A percentile compares a stretch with the other conserved stretches of the same genome.
phyloP scores from a whole-genome alignment of 2,329 filamentous ascomycete genomes.

The Hypocrella siamensis region DNA sequence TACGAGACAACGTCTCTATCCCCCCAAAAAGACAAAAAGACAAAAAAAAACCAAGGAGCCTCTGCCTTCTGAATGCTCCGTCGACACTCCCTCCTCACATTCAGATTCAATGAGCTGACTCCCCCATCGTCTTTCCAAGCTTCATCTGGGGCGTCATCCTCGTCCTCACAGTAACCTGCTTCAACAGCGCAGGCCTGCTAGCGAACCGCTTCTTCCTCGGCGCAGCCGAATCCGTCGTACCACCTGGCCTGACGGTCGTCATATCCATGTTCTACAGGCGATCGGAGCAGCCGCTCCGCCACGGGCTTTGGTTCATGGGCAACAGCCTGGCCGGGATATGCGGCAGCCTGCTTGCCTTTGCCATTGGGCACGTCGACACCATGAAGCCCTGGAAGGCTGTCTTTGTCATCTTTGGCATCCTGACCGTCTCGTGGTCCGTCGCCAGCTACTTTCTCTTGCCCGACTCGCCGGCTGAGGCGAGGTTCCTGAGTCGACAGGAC shows the following conservation, averaged over 20 bases:
- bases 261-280: constrained; percentile 19
- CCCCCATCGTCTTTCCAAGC: too few relatives aligned
- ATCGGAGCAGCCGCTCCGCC: constrained; percentile 12
- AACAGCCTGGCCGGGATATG: constrained; percentile 14
- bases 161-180: constrained; percentile 24
- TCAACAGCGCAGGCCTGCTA: constrained; percentile 13
- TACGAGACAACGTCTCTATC: constrained; percentile 3
- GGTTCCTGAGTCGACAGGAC: constrained; percentile 13
- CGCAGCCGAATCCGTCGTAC: constrained; percentile 14
- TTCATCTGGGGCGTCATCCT: constrained; percentile 22
- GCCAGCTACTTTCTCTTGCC: constrained; percentile 8
- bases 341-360: constrained; percentile 13
- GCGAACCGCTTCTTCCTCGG: constrained; percentile 18
- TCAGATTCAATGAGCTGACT: too few relatives aligned
- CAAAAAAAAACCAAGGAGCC: not conserved
- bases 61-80: too few relatives aligned
- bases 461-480: constrained; percentile 11
- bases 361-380: constrained; percentile 12
- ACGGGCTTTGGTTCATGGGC: constrained; percentile 18
- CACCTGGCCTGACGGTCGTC: constrained; percentile 14
- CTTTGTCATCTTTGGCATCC: constrained; percentile 11
- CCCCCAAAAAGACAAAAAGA: not conserved
- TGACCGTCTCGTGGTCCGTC: constrained; percentile 9
- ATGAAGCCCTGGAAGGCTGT: constrained; percentile 13
- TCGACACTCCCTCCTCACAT: too few relatives aligned